A percentile compares a stretch with the other conserved stretches of the same genome.
Evolutionary conservation across 108 stramenopile species (phyloP).

Genomic region (Nitzschia sp.): DNA sequence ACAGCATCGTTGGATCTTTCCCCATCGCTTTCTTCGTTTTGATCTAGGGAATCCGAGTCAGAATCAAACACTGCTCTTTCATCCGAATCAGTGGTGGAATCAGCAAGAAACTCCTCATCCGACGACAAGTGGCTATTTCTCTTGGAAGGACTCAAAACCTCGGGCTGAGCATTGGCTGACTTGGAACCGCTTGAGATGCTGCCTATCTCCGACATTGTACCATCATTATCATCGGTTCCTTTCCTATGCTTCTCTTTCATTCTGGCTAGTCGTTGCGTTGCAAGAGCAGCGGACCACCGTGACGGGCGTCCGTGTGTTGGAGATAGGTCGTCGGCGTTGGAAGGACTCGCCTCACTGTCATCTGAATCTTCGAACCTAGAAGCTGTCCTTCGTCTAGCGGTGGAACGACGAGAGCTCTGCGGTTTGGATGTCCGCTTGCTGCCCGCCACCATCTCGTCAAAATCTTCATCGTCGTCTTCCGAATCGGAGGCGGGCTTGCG

Average conservation of each 20-base stretch:
- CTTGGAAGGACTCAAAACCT: background rate
- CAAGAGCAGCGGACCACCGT: conserved; percentile 24
- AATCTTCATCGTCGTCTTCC: conserved; percentile 41
- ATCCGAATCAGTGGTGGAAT: conserved; percentile 27
- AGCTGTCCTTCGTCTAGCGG: background rate
- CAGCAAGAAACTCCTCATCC: conserved; percentile 39
- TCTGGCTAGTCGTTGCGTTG: conserved; percentile 10
- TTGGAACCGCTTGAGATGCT: background rate
- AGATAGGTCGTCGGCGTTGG: too few species aligned
- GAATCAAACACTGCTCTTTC: conserved; percentile 24
- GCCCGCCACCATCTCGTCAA: conserved; percentile 28
- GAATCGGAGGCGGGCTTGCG: conserved; percentile 31
- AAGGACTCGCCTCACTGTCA: too few species aligned
- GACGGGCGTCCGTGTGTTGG: conserved; percentile 3
- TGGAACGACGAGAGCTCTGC: background rate
- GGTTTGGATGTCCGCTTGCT: background rate
- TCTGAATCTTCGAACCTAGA: too few species aligned
- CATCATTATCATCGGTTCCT: conserved; percentile 16
- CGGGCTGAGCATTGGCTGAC: background rate
- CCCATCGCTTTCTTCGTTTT: conserved; percentile 20
- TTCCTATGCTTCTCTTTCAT: conserved; percentile 15
- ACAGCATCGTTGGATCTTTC: conserved; percentile 20
- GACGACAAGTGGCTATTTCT: conserved; percentile 18
- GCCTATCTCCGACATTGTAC: background rate
- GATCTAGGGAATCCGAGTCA: conserved; percentile 16